Evolutionary conservation across 805 yeast genomes (phyloP).

Genomic region (Zygosaccharomyces bailii): DNA sequence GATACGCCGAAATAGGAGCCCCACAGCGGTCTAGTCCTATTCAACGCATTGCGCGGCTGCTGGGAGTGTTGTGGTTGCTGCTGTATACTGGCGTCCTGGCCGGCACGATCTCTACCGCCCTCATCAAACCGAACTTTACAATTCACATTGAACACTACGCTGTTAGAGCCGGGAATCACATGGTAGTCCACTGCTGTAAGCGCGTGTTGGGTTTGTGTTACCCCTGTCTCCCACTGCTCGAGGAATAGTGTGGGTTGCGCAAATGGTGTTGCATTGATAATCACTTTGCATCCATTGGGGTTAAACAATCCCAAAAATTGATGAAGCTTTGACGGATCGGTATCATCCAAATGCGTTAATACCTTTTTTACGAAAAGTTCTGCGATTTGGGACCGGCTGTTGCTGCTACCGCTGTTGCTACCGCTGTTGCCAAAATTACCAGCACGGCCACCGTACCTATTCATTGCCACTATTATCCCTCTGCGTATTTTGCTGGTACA

Average conservation of each 20-base stretch:
- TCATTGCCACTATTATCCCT: slow-evolving; percentile 7
- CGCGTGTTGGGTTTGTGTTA: slow-evolving; percentile 53
- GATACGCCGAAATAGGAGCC: slow-evolving; percentile 70
- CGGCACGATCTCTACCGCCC: slow-evolving; percentile 62
- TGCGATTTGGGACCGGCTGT: slow-evolving; percentile 28
- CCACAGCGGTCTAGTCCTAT: slow-evolving; percentile 51
- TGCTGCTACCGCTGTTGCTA: slow-evolving; percentile 12
- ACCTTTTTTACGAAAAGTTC: slow-evolving; percentile 35
- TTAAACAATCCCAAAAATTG: slow-evolving; percentile 30
- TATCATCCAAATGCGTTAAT: slow-evolving; percentile 35
- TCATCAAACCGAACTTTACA: slow-evolving; percentile 74
- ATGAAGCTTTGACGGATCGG: slow-evolving; percentile 31
- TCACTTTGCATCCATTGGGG: slow-evolving; percentile 27
- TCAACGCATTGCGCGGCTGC: slow-evolving; percentile 14
- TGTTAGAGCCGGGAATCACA: slow-evolving; percentile 60
- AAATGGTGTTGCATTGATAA: slow-evolving; percentile 33
- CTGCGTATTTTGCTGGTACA: not conserved
- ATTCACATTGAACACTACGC: slow-evolving; percentile 47
- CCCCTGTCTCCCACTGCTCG: slow-evolving; percentile 33
- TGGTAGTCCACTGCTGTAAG: slow-evolving; percentile 65
- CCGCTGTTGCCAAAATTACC: slow-evolving; percentile 4
- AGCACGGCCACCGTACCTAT: slow-evolving; percentile 12
- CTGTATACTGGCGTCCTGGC: slow-evolving; percentile 56
- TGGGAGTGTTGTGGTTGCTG: slow-evolving; percentile 14
- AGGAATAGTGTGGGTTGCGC: slow-evolving; percentile 31